Percentiles rank a stretch among this genome's conserved stretches.
Conservation (phyloP, 495 filamentous ascomycete genomes). For the Penicillium pulvis region DNA sequence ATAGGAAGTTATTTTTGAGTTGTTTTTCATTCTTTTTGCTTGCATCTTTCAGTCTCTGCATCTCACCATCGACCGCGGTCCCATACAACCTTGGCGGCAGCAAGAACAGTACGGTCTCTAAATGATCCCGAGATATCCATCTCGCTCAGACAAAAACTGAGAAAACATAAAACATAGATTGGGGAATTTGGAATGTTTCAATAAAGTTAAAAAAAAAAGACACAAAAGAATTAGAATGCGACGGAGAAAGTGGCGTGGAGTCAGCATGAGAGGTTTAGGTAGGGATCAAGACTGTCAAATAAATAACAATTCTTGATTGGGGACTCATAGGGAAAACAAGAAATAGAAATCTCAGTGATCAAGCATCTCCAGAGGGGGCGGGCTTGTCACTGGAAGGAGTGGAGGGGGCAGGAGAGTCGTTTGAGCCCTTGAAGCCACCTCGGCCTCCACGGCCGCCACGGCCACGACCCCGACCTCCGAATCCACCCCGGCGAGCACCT, state of each 20-base stretch:
- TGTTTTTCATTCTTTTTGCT: conserved; percentile 15
- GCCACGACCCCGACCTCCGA: conserved; percentile 60
- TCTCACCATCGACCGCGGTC: conserved; percentile 5
- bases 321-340: conserved; percentile 10
- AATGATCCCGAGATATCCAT: conserved; percentile 12
- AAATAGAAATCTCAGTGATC: conserved; percentile 26
- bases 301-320: conserved; percentile 8
- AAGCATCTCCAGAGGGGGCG: conserved; percentile 50
- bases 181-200: conserved; percentile 27
- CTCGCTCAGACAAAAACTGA: conserved; percentile 15
- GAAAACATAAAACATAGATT: conserved; percentile 11
- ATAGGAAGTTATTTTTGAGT: neutral
- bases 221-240: conserved; percentile 31
- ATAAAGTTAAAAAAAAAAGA: conserved; percentile 20
- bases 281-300: conserved; percentile 9
- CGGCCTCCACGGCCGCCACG: conserved; percentile 45
- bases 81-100: neutral
- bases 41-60: conserved; percentile 18
- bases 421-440: conserved; percentile 54
- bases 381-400: conserved; percentile 54
- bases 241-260: conserved; percentile 17
- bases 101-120: neutral
- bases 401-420: conserved; percentile 54
- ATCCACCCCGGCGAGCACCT: conserved; percentile 60
- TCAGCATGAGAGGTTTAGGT: conserved; percentile 16